These are phyloP conservation scores for Psilocybe subaeruginosa DNA, from an alignment of 768 basidiomycete species.

Conservation along the genomic window DNA sequence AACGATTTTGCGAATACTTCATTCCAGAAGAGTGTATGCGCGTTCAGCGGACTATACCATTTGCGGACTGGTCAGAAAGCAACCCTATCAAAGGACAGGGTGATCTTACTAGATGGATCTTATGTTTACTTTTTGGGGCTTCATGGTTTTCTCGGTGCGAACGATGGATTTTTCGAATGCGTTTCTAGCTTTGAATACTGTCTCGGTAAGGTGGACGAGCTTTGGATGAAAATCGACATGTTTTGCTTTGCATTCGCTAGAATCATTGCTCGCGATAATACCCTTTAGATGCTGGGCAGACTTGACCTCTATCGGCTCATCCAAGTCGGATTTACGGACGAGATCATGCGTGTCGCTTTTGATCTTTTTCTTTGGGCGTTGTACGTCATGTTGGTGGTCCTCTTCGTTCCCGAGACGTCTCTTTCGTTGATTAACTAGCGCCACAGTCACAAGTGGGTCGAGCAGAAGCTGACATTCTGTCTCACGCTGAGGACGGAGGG, in stretches of 20 bases:
- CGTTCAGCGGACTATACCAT: constrained; percentile 14
- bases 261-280: neutral
- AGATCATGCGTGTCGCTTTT: neutral
- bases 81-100: neutral
- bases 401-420: neutral
- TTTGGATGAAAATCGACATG: neutral
- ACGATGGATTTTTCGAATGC: neutral
- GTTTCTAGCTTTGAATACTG: neutral
- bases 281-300: neutral
- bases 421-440: neutral
- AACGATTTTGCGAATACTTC: constrained; percentile 20
- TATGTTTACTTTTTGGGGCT: neutral
- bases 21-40: constrained; percentile 25
- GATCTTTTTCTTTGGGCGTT: constrained; percentile 4
- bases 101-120: neutral
- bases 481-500: neutral
- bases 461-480: neutral
- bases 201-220: neutral
- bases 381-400: neutral
- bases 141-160: neutral
- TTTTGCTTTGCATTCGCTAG: neutral
- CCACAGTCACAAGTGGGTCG: neutral
- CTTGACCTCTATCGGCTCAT: neutral
- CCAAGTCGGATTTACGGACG: neutral
- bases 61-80: constrained; percentile 1